Conservation (phyloP, 768 basidiomycete genomes). For the Psilocybe subaeruginosa region DNA sequence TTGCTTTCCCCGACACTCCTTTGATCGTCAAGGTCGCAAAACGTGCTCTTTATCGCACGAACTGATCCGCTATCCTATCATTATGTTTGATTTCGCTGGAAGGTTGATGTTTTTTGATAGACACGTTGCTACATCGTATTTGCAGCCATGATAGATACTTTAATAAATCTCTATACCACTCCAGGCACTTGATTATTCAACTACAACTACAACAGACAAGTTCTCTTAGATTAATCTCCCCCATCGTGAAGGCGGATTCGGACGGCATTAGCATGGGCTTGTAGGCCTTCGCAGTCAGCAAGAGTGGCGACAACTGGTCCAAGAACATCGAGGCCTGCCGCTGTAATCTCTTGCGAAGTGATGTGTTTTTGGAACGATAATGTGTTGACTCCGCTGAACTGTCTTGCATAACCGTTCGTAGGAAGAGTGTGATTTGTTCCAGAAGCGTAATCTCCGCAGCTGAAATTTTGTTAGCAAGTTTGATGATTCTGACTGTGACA, state of each 20-base stretch:
- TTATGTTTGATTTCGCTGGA: conserved; percentile 6
- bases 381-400: conserved; percentile 98
- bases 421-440: conserved; percentile 99
- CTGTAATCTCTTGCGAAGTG: conserved; percentile 92
- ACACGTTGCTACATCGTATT: conserved; percentile 28
- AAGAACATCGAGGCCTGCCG: conserved; percentile 71
- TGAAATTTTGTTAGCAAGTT: conserved; percentile 31
- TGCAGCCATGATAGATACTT: conserved; percentile 30
- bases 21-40: conserved; percentile 94
- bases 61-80: conserved; percentile 45
- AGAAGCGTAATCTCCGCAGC: conserved; percentile 98
- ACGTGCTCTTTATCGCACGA: conserved; percentile 88
- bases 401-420: conserved; percentile 94
- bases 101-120: conserved; percentile 25
- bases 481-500: background rate
- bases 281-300: conserved; percentile 93
- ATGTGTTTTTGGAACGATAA: conserved; percentile 98
- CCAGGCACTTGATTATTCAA: background rate
- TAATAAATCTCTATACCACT: conserved; percentile 29
- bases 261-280: conserved; percentile 96
- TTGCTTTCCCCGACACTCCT: conserved; percentile 93
- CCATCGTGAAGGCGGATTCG: conserved; percentile 64
- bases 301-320: conserved; percentile 89
- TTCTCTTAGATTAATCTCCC: conserved; percentile 2
- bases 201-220: background rate